Percentiles rank a stretch among this genome's conserved stretches.
Evolutionary conservation across 208 protist genomes (phyloP).

Genomic region (Trypanosoma conorhini): DNA sequence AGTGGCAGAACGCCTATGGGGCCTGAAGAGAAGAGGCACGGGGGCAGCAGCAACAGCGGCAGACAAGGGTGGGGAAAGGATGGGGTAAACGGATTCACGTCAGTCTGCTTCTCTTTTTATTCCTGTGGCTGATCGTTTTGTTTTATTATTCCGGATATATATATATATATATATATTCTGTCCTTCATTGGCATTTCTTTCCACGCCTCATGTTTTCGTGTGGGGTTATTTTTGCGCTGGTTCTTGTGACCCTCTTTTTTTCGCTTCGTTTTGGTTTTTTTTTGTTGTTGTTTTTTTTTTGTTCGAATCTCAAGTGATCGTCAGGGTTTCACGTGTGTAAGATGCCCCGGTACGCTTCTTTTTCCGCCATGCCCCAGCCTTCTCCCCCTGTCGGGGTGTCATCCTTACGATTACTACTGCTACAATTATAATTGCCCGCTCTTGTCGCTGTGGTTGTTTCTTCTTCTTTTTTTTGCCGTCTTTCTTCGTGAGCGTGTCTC

Average conservation of each 20-base stretch:
- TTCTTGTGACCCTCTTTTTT: conserved; percentile 11
- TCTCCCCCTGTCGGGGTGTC: background rate
- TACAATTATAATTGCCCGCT: background rate
- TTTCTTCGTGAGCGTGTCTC: conserved; percentile 1
- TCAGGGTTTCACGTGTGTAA: conserved; percentile 7
- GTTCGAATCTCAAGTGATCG: conserved; percentile 9
- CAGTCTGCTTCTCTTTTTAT: background rate
- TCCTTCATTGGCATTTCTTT: conserved; percentile 3
- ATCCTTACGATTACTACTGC: background rate
- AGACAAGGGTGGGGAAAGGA: too few relatives aligned
- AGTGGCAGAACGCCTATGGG: too few relatives aligned
- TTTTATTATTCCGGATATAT: background rate
- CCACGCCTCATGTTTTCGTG: background rate
- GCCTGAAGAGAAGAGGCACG: too few relatives aligned
- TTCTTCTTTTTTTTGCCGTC: background rate
- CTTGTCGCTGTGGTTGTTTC: background rate
- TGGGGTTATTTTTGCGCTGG: too few relatives aligned
- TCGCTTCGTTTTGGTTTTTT: background rate
- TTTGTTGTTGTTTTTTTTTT: conserved; percentile 13
- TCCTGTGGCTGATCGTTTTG: background rate
- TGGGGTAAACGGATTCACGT: too few relatives aligned
- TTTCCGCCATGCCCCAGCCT: background rate
- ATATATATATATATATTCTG: conserved; percentile 4
- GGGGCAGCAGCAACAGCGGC: too few relatives aligned
- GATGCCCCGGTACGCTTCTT: background rate